Percentiles rank a stretch among this genome's conserved stretches.
Conservation (phyloP, 2,329 filamentous ascomycete genomes). For the Sclerotinia glacialis region DNA sequence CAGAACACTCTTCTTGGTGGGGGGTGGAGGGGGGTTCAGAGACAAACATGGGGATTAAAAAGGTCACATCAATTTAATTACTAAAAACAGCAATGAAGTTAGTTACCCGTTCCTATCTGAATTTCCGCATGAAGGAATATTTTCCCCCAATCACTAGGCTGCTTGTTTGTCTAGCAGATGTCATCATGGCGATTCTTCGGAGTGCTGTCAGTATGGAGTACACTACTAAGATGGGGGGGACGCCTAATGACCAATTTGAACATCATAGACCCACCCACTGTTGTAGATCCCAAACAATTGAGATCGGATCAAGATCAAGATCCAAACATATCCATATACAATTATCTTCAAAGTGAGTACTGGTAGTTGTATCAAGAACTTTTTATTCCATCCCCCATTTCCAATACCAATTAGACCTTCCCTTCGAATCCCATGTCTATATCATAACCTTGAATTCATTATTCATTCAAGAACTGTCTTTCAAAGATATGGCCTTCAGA, state of each 20-base stretch:
- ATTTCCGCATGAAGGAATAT: constrained; percentile 7
- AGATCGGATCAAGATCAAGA: not conserved
- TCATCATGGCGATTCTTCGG: constrained; percentile 10
- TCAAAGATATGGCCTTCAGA: not conserved
- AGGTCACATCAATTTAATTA: constrained; percentile 1
- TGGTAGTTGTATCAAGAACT: not conserved
- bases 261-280: constrained; percentile 3
- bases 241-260: not conserved
- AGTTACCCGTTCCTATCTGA: not conserved
- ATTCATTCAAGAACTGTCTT: not conserved
- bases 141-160: constrained; percentile 11
- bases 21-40: constrained; percentile 14
- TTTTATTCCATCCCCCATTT: not conserved
- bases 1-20: not conserved
- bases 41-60: not conserved
- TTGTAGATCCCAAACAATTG: not conserved
- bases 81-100: constrained; percentile 10
- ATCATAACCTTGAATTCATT: not conserved
- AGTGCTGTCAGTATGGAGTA: not conserved
- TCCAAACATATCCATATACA: not conserved
- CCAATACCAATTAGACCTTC: not conserved
- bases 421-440: not conserved
- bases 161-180: not conserved
- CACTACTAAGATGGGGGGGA: not conserved
- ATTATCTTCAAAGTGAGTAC: not conserved